Evolutionary conservation across 2,329 filamentous ascomycete genomes (phyloP).

Genomic region (Xylaria sp.): DNA sequence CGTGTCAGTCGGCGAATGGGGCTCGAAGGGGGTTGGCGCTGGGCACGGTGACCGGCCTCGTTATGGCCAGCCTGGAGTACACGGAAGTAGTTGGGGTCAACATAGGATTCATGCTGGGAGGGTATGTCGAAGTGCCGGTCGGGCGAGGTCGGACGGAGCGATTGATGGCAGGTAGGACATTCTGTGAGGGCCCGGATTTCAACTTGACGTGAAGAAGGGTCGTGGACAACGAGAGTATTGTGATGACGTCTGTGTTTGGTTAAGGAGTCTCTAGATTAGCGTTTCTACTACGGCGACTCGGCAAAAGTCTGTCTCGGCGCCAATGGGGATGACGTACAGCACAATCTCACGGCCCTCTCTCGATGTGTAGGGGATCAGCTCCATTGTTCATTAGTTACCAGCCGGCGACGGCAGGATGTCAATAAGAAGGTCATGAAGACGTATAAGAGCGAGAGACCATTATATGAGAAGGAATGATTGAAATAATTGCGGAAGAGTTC

Average conservation of each 20-base stretch:
- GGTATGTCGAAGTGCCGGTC: constrained; percentile 54
- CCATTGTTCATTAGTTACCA: constrained; percentile 47
- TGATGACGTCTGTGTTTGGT: constrained; percentile 77
- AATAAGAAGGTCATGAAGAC: constrained; percentile 13
- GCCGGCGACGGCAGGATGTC: constrained; percentile 4
- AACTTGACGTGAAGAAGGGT: constrained; percentile 81
- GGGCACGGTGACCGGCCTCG: constrained; percentile 47
- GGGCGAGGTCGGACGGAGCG: constrained; percentile 56
- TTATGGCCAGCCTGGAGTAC: constrained; percentile 70
- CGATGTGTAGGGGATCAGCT: constrained; percentile 75
- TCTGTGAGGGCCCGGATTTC: constrained; percentile 75
- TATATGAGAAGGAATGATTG: constrained; percentile 4
- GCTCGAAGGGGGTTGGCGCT: constrained; percentile 49
- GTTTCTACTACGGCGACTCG: neutral
- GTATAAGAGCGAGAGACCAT: constrained; percentile 2
- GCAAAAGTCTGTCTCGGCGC: too few species aligned
- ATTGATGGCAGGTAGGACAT: constrained; percentile 90
- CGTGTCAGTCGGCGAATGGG: constrained; percentile 58
- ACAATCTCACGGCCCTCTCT: constrained; percentile 78
- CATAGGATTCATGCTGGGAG: constrained; percentile 65
- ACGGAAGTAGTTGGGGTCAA: constrained; percentile 92
- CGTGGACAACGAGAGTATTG: constrained; percentile 89
- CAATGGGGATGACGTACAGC: constrained; percentile 62
- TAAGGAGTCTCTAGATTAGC: constrained; percentile 1
- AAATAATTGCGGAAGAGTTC: neutral